Conservation (phyloP, 768 basidiomycete genomes). For the Russula emetica region DNA sequence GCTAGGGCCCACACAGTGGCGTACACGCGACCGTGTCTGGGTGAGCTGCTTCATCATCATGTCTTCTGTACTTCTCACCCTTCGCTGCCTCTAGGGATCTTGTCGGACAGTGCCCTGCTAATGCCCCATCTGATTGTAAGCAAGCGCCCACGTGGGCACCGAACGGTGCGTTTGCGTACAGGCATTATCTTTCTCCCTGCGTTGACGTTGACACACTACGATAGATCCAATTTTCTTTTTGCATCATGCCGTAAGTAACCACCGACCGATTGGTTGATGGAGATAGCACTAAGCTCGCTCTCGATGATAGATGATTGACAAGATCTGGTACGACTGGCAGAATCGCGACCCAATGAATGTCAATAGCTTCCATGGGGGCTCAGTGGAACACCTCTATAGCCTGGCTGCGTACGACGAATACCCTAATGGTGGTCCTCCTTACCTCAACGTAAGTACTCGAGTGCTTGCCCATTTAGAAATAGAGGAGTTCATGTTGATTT, state of each 20-base stretch:
- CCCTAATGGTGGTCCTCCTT: slow-evolving; percentile 27
- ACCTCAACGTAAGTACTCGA: slow-evolving; percentile 27
- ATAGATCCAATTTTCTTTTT: slow-evolving; percentile 38
- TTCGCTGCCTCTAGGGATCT: slow-evolving; percentile 30
- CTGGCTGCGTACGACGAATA: slow-evolving; percentile 21
- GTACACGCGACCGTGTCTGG: slow-evolving; percentile 28
- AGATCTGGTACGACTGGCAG: slow-evolving; percentile 40
- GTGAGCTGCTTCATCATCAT: slow-evolving; percentile 12
- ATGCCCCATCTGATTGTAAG: slow-evolving; percentile 31
- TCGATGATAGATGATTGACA: slow-evolving; percentile 35
- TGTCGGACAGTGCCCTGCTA: slow-evolving; percentile 32
- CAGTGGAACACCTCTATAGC: slow-evolving; percentile 32
- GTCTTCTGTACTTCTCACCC: background rate
- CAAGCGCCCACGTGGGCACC: slow-evolving; percentile 34
- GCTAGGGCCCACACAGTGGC: slow-evolving; percentile 36
- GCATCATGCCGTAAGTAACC: slow-evolving; percentile 34
- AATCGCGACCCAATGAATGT: slow-evolving; percentile 29
- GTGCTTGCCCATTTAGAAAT: background rate
- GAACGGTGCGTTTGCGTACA: slow-evolving; percentile 30
- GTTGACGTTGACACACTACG: background rate
- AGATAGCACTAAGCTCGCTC: background rate
- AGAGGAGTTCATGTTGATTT: background rate
- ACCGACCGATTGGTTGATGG: background rate
- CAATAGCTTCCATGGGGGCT: slow-evolving; percentile 35
- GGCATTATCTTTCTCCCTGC: background rate